Base-by-base conservation (phyloP, 495 filamentous ascomycete species). In the Penicillium lagena region DNA sequence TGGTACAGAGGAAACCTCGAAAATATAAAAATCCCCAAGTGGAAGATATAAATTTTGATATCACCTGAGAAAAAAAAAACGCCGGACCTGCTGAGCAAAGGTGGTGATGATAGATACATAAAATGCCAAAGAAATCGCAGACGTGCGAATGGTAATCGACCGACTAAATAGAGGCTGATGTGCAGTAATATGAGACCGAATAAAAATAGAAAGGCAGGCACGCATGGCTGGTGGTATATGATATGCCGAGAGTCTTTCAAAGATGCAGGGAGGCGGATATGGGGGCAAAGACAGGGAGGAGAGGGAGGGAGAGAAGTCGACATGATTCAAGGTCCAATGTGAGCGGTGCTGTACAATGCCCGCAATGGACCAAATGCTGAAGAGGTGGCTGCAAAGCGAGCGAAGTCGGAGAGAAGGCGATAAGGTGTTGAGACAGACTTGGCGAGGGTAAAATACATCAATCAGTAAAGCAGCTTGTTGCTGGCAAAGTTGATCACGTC, bases 401-500 rank as follows among this genome's bases (percentile, higher is more conserved):
- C 2, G 2, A 22, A 22, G 22, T 22, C 22, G 22, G 22, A 22
- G 4, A 22, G 22, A 6, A 22, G 4, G 22, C 22, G 22, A 47
- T 39, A 41, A 43, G 46, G 30, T 49, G 33, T 42, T 12, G 27
- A 42, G 11, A 28, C 40, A 29, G 38, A 48, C 15, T 22, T 4
- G 22, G 22, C 22, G 22, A 22, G 22, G 41, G 28, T 50, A 50
- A 14, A 51, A 41, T 49, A 62, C 43, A 63, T 49, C 62, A 68
- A 43, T 66, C 62, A 68, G 44, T 64, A 59, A 43, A 74, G 45
- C 35, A 87, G 66, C 54, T 71, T 79, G 49, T 77, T 73, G 38
- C 79, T 82, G 12, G 93, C 93, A 36, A 66, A 55, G 39, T 66
- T 71, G 43, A 96, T 71, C 40, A 84, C 82, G 10, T 61, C 64